Conservation (phyloP, 164 flowering plant genomes). For the Chloranthus sessilifolius region DNA sequence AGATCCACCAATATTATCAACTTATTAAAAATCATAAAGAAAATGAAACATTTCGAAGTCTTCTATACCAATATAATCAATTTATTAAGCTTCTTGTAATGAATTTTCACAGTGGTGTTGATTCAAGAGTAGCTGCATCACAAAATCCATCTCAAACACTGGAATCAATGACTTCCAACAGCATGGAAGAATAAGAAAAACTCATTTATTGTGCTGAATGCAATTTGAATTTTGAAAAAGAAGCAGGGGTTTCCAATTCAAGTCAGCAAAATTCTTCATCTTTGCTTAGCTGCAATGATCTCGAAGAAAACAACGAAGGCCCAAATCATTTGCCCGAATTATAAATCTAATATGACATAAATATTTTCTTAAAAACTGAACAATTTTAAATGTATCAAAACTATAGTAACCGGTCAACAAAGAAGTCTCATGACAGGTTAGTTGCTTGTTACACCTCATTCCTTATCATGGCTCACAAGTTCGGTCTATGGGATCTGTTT, state of each 20-base stretch:
- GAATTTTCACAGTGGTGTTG: constrained; percentile 38
- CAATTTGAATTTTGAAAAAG: constrained; percentile 59
- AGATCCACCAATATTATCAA: constrained; percentile 18
- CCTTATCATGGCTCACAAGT: no score
- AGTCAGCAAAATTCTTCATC: constrained; percentile 28
- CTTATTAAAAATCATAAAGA: no score
- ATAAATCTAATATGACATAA: no score
- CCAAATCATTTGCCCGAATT: constrained; percentile 43
- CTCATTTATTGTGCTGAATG: constrained; percentile 71
- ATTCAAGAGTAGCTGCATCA: constrained; percentile 33
- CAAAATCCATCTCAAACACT: constrained; percentile 25
- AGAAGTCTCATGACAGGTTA: no score
- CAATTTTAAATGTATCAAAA: no score
- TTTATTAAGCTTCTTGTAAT: not conserved
- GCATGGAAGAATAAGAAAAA: constrained; percentile 45
- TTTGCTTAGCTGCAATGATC: constrained; percentile 10
- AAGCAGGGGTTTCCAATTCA: constrained; percentile 43
- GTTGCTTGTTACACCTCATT: no score
- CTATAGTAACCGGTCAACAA: no score
- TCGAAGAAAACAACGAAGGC: constrained; percentile 19
- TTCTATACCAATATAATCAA: no score
- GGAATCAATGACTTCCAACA: constrained; percentile 30
- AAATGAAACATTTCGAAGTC: no score
- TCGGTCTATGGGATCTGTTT: no score
- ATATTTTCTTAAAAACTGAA: no score